These are phyloP conservation scores for Cotoneaster glaucophyllus DNA, from an alignment of 306 rosid genomes.

Conservation along the genomic window DNA sequence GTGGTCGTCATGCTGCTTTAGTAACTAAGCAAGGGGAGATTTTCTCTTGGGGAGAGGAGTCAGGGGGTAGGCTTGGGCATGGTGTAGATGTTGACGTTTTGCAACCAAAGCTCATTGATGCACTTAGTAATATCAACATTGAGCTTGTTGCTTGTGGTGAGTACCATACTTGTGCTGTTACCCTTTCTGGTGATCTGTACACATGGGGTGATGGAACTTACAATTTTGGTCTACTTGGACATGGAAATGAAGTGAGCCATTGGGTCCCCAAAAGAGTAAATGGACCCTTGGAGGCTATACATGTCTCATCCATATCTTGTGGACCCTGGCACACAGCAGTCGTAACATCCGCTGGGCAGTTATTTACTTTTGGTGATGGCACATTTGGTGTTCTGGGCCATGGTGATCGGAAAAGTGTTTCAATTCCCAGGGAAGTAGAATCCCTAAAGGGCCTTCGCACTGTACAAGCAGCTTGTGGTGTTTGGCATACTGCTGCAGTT, in stretches of 20 bases:
- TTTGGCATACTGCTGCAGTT: constrained; percentile 99
- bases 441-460: constrained; percentile 96
- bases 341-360: constrained; percentile 94
- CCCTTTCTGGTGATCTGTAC: constrained; percentile 93
- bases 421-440: constrained; percentile 93
- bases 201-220: constrained; percentile 98
- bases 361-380: constrained; percentile 96
- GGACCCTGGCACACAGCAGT: constrained; percentile 99
- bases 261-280: constrained; percentile 96
- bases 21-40: constrained; percentile 97
- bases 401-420: constrained; percentile 70
- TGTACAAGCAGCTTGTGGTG: constrained; percentile 96
- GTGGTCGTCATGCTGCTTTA: constrained; percentile 90
- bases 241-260: constrained; percentile 96
- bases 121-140: constrained; percentile 74
- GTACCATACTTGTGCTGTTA: constrained; percentile 94
- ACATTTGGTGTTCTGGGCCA: constrained; percentile 98
- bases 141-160: constrained; percentile 99
- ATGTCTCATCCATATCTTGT: constrained; percentile 87
- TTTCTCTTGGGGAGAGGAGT: constrained; percentile 99
- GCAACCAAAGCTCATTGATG: constrained; percentile 90
- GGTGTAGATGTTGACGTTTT: constrained; percentile 90
- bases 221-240: constrained; percentile 94
- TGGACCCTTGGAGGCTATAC: constrained; percentile 95
- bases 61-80: constrained; percentile 97